phyloP scores from a whole-genome alignment of 306 rosid species.

The Cucumis cinereus region DNA sequence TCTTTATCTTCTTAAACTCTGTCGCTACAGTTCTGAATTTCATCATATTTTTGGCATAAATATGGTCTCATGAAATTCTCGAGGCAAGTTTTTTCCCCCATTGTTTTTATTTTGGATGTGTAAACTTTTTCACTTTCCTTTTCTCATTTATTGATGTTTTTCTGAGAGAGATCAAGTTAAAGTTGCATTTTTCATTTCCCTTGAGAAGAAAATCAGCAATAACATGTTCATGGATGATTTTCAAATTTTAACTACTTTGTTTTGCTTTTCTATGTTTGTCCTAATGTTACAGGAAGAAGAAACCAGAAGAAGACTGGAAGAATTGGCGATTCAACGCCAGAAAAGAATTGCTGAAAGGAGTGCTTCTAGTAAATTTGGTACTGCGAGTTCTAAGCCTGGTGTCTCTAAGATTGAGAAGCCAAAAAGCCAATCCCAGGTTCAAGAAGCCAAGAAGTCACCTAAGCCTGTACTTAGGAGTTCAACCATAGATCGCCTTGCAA shows the following conservation, averaged over 20 bases:
- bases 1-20: not conserved
- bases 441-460: constrained; percentile 40
- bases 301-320: constrained; percentile 65
- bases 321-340: constrained; percentile 52
- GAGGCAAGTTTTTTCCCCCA: not conserved
- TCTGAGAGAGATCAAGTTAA: not conserved
- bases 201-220: not conserved
- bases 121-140: not conserved
- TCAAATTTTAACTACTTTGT: not conserved
- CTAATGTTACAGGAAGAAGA: constrained; percentile 62
- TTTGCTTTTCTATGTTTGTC: constrained; percentile 9
- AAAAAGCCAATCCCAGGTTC: constrained; percentile 27
- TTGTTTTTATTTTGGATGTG: not conserved
- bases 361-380: constrained; percentile 19
- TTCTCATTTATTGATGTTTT: not conserved
- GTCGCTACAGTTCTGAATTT: not conserved
- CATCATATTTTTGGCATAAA: not conserved
- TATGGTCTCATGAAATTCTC: not conserved
- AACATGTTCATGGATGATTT: not conserved
- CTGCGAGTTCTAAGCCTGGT: constrained; percentile 27
- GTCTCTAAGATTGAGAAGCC: constrained; percentile 39
- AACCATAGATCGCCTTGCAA: constrained; percentile 76
- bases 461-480: constrained; percentile 61
- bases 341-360: constrained; percentile 94
- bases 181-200: not conserved